A percentile compares a stretch with the other conserved stretches of the same genome.
Conservation (phyloP, 148 eudicot species). For the Tetragonia tetragonoides region DNA sequence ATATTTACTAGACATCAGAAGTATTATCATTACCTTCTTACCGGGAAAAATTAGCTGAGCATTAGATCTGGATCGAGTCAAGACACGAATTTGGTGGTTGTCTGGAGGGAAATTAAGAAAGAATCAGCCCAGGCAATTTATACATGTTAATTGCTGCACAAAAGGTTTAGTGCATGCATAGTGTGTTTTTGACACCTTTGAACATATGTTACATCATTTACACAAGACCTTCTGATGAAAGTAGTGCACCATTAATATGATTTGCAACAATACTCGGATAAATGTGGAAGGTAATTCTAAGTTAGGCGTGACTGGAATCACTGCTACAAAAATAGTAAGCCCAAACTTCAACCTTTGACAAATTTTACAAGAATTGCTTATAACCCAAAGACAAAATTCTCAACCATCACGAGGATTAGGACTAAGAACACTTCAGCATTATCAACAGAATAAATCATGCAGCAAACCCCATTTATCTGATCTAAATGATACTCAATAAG, state of each 20-base stretch:
- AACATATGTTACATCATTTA: no score
- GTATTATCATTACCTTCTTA: slow-evolving; percentile 87
- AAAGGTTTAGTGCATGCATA: not conserved
- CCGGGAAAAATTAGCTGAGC: slow-evolving; percentile 92
- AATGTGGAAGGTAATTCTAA: no score
- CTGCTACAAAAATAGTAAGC: not conserved
- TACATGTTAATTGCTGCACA: not conserved
- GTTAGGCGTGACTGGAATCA: no score
- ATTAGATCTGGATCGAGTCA: slow-evolving; percentile 79
- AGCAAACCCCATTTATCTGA: not conserved
- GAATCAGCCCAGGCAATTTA: slow-evolving; percentile 1
- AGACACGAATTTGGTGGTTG: slow-evolving; percentile 69
- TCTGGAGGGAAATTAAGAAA: slow-evolving; percentile 42
- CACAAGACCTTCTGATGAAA: no score
- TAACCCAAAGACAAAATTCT: not conserved
- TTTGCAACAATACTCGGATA: not conserved
- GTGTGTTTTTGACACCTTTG: slow-evolving; percentile 3
- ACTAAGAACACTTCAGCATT: not conserved
- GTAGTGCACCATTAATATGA: no score
- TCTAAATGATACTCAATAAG: not conserved
- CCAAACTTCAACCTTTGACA: not conserved
- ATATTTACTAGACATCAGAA: slow-evolving; percentile 7
- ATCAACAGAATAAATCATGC: not conserved
- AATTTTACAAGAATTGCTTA: not conserved
- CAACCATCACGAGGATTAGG: not conserved